Conservation (phyloP, 73 alveolate species). For the Paramecium bursaria region DNA sequence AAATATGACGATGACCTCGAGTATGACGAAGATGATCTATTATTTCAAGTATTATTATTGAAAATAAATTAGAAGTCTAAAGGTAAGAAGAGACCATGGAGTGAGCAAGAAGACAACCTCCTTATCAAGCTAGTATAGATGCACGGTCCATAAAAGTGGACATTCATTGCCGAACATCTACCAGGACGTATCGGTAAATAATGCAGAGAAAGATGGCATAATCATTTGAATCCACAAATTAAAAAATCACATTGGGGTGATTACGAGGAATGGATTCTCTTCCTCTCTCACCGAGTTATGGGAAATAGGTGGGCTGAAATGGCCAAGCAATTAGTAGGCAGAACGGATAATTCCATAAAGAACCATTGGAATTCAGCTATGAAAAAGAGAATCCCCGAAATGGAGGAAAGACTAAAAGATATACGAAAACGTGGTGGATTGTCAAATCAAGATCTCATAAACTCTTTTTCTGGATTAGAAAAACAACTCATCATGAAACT, state of each 20-base stretch:
- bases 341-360: conserved; percentile 94
- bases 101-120: conserved; percentile 96
- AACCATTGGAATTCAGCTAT: conserved; percentile 94
- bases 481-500: not conserved
- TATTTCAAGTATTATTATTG: conserved; percentile 29
- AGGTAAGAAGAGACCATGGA: conserved; percentile 95
- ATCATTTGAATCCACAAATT: conserved; percentile 96
- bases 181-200: conserved; percentile 98
- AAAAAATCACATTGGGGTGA: conserved; percentile 95
- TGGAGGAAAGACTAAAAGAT: conserved; percentile 55
- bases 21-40: conserved; percentile 50
- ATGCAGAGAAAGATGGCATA: conserved; percentile 99
- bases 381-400: conserved; percentile 77
- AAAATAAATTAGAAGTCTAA: conserved; percentile 30
- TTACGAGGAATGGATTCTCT: conserved; percentile 98
- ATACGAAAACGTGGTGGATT: conserved; percentile 79
- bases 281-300: conserved; percentile 84
- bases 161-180: conserved; percentile 92
- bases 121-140: conserved; percentile 91
- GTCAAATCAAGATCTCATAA: conserved; percentile 79
- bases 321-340: conserved; percentile 85
- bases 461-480: conserved; percentile 26
- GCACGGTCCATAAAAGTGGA: conserved; percentile 98
- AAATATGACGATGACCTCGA: conserved; percentile 45
- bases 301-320: conserved; percentile 97